phyloP scores from a whole-genome alignment of 208 protist species.

The Jaenimonas drosophilae region DNA sequence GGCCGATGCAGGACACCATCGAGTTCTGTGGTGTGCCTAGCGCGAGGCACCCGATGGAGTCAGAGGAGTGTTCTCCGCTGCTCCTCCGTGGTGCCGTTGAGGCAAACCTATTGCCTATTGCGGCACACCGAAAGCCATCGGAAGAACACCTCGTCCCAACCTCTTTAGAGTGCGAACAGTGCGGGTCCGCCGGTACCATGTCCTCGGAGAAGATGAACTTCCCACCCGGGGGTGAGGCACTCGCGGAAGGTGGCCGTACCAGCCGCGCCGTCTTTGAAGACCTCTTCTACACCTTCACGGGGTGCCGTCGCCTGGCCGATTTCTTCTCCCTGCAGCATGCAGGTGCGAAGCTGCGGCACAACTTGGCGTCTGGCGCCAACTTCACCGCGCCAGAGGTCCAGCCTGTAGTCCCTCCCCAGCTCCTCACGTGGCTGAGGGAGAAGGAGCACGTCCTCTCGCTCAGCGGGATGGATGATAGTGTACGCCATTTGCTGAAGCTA shows the following conservation, averaged over 20 bases:
- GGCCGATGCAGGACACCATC: no score
- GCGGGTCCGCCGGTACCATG: no score
- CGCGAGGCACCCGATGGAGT: no score
- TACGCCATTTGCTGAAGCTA: no score
- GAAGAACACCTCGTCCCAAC: no score
- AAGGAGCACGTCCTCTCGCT: constrained; percentile 6
- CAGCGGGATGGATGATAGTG: constrained; percentile 1
- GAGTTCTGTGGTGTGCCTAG: no score
- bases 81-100: no score
- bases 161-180: background rate
- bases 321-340: constrained; percentile 36
- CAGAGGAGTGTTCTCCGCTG: no score
- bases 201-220: background rate
- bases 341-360: constrained; percentile 19
- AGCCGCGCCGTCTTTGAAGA: constrained; percentile 34
- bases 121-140: no score
- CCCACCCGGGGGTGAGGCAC: background rate
- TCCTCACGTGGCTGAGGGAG: constrained; percentile 19
- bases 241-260: constrained; percentile 1
- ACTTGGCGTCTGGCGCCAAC: constrained; percentile 25
- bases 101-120: no score
- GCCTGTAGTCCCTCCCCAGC: constrained; percentile 20
- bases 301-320: constrained; percentile 16
- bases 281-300: constrained; percentile 55
- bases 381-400: constrained; percentile 37